Conservation (phyloP, 306 rosid genomes). For the Amphicarpaea edgeworthii region DNA sequence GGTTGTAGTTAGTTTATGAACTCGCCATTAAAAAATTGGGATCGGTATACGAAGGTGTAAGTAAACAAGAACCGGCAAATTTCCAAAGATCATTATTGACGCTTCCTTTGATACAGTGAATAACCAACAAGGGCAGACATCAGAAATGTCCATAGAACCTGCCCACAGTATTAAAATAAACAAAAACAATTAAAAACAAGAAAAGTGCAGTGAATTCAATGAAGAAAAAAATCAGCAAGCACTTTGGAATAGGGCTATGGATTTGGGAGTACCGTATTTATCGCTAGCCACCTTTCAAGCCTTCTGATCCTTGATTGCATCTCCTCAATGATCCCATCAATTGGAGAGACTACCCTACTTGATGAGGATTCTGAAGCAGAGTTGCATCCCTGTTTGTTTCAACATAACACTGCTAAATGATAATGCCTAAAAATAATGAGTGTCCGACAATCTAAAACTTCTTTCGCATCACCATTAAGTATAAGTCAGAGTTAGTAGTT, state of each 20-base stretch:
- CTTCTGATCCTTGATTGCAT: slow-evolving; percentile 94
- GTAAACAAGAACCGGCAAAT: slow-evolving; percentile 24
- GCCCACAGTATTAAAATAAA: slow-evolving; percentile 43
- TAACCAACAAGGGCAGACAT: slow-evolving; percentile 98
- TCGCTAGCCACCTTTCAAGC: slow-evolving; percentile 94
- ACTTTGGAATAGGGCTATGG: slow-evolving; percentile 10
- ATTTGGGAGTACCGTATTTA: slow-evolving; percentile 74
- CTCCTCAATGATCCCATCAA: slow-evolving; percentile 82
- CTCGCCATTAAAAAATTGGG: slow-evolving; percentile 40
- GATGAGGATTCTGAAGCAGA: slow-evolving; percentile 89
- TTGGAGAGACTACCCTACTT: slow-evolving; percentile 68
- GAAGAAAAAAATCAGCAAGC: background rate
- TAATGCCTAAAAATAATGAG: slow-evolving; percentile 30
- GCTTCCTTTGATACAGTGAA: slow-evolving; percentile 89
- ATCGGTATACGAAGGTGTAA: slow-evolving; percentile 36
- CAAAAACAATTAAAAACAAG: slow-evolving; percentile 23
- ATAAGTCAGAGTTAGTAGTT: background rate
- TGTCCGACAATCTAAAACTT: too few species aligned
- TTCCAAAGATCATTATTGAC: slow-evolving; percentile 53
- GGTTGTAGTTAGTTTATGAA: slow-evolving; percentile 45
- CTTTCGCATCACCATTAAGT: too few species aligned
- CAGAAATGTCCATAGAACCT: slow-evolving; percentile 95
- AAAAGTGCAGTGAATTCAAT: slow-evolving; percentile 16
- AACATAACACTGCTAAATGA: slow-evolving; percentile 38
- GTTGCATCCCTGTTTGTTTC: slow-evolving; percentile 72